These are phyloP conservation scores for Gloeopeniophorella convolvens DNA, from an alignment of 768 basidiomycete genomes.

Conservation along the genomic window DNA sequence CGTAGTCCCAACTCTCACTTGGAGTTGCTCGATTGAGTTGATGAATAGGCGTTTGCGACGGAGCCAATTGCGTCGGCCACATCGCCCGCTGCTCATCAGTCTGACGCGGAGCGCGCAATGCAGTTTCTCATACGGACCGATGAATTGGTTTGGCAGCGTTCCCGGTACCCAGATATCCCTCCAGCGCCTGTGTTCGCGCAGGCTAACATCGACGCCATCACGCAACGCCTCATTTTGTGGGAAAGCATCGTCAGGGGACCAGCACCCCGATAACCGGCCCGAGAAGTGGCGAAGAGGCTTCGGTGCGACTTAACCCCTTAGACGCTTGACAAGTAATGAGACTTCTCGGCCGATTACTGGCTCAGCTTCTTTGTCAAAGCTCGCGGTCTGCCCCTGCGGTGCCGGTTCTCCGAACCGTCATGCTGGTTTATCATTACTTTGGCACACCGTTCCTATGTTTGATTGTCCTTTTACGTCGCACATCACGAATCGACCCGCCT, in stretches of 20 bases:
- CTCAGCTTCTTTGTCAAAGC: background rate
- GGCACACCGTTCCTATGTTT: background rate
- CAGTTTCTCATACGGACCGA: conserved; percentile 16
- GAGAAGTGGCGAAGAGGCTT: too few species aligned
- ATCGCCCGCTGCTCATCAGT: background rate
- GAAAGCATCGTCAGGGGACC: conserved; percentile 21
- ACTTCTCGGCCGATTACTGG: background rate
- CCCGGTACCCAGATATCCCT: conserved; percentile 10
- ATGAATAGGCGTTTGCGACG: conserved; percentile 9
- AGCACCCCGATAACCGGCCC: background rate
- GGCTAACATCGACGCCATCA: conserved; percentile 16
- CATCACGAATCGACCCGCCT: background rate
- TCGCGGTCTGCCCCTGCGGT: background rate
- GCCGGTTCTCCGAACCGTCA: background rate
- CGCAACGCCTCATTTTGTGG: conserved; percentile 18
- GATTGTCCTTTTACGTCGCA: conserved; percentile 1
- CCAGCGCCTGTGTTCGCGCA: conserved; percentile 16
- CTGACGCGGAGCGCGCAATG: conserved; percentile 15
- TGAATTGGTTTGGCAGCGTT: conserved; percentile 21
- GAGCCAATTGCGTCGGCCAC: background rate
- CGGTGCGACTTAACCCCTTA: too few species aligned
- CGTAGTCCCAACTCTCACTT: conserved; percentile 2
- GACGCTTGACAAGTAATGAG: background rate
- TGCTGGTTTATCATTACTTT: too few species aligned
- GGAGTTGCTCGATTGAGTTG: background rate